These are phyloP conservation scores for Cenchrus americanus DNA, from an alignment of 176 grass and related monocot genomes.

Conservation along the genomic window DNA sequence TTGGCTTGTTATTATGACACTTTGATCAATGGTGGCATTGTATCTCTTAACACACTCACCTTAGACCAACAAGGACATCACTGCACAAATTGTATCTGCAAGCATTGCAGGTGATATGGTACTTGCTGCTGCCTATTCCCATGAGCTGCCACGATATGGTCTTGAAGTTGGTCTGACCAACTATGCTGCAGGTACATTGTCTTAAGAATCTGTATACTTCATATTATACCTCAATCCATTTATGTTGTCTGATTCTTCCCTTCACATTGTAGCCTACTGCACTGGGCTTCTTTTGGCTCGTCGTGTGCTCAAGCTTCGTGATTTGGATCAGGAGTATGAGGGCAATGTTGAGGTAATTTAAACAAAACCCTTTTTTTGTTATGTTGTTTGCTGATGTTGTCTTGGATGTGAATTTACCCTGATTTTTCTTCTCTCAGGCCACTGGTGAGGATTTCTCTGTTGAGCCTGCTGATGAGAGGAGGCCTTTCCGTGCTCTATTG, in stretches of 20 bases:
- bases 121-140: constrained; percentile 78
- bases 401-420: too few species aligned
- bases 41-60: not conserved
- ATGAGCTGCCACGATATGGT: constrained; percentile 74
- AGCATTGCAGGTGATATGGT: constrained; percentile 73
- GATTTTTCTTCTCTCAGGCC: too few species aligned
- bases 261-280: constrained; percentile 62
- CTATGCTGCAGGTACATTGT: constrained; percentile 69
- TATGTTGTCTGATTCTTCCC: not conserved
- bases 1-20: not conserved
- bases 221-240: not conserved
- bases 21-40: not conserved
- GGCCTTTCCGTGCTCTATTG: constrained; percentile 36
- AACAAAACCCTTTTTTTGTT: not conserved
- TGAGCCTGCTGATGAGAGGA: too few species aligned
- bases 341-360: constrained; percentile 73
- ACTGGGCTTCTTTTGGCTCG: constrained; percentile 82
- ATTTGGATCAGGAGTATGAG: constrained; percentile 75
- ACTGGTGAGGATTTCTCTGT: too few species aligned
- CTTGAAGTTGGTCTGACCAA: constrained; percentile 87
- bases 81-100: constrained; percentile 69
- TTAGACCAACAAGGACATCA: constrained; percentile 81
- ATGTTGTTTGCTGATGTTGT: too few species aligned
- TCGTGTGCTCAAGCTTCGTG: constrained; percentile 66
- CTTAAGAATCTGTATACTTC: not conserved